Evolutionary conservation across 2,329 filamentous ascomycete species (phyloP).

Genomic region (Sclerotinia trifoliorum): DNA sequence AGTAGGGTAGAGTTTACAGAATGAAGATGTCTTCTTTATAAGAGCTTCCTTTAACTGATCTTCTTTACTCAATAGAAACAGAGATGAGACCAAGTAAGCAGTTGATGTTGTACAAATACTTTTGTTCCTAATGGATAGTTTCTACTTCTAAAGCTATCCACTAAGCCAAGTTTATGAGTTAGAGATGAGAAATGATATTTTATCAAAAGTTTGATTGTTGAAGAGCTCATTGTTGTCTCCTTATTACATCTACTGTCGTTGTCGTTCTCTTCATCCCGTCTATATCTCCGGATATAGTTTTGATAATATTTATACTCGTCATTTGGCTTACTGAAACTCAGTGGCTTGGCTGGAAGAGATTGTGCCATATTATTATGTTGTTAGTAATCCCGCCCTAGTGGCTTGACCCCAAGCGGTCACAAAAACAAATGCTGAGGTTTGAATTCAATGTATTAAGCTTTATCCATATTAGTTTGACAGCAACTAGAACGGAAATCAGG

Average conservation of each 20-base stretch:
- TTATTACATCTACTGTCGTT: neutral
- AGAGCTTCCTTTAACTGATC: neutral
- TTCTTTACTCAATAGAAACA: neutral
- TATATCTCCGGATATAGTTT: neutral
- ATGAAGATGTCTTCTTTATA: neutral
- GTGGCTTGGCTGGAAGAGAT: neutral
- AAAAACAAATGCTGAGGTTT: fast-evolving
- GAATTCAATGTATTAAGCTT: neutral
- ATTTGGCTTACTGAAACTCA: neutral
- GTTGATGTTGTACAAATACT: neutral
- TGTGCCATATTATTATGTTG: neutral
- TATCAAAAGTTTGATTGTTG: neutral
- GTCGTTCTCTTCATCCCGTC: neutral
- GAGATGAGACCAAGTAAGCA: neutral
- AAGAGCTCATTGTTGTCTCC: neutral
- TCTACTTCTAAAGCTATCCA: neutral
- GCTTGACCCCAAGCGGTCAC: neutral
- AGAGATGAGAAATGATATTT: too few relatives aligned
- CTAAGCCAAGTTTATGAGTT: too few relatives aligned
- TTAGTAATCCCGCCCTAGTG: fast-evolving
- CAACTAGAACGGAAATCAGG: neutral
- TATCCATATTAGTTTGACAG: neutral
- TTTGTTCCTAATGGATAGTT: neutral
- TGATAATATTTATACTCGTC: neutral
- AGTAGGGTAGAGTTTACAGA: neutral